phyloP scores from a whole-genome alignment of 1,284 basidiomycete species.

The Boletus sp. region DNA sequence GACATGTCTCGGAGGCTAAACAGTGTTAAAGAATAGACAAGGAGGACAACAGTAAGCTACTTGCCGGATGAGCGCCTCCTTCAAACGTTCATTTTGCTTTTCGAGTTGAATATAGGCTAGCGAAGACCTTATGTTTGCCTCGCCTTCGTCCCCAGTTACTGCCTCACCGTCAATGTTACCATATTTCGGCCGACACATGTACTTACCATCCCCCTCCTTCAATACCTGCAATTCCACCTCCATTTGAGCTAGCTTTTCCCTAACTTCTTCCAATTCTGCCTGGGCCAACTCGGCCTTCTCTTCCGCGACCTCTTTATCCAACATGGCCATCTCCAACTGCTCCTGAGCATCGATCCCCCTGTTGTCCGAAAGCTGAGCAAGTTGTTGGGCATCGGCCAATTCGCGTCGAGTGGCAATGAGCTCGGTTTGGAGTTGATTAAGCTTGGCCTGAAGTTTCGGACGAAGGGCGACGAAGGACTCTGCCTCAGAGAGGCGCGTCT shows the following conservation, averaged over 20 bases:
- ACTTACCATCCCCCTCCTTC: slow-evolving; percentile 46
- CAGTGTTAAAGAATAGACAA: slow-evolving; percentile 3
- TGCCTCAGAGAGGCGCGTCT: slow-evolving; percentile 77
- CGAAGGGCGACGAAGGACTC: slow-evolving; percentile 82
- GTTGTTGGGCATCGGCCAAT: slow-evolving; percentile 61
- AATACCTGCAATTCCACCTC: slow-evolving; percentile 84
- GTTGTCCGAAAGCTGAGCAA: slow-evolving; percentile 55
- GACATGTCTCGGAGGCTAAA: slow-evolving; percentile 81
- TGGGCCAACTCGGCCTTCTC: slow-evolving; percentile 84
- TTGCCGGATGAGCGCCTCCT: slow-evolving; percentile 86
- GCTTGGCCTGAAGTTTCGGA: slow-evolving; percentile 86
- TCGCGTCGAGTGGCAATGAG: slow-evolving; percentile 66
- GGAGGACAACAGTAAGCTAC: slow-evolving; percentile 14
- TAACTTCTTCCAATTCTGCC: slow-evolving; percentile 70
- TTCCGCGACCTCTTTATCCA: slow-evolving; percentile 97
- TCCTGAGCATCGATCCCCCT: slow-evolving; percentile 74
- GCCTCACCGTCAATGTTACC: slow-evolving; percentile 12
- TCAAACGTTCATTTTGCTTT: slow-evolving; percentile 93
- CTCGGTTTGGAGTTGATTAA: slow-evolving; percentile 76
- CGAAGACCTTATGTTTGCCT: slow-evolving; percentile 56
- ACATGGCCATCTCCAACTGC: slow-evolving; percentile 89
- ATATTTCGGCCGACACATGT: slow-evolving; percentile 1
- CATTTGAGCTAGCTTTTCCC: slow-evolving; percentile 74
- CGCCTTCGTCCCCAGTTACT: slow-evolving; percentile 36
- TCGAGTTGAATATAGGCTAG: slow-evolving; percentile 89